phyloP scores from a whole-genome alignment of 2,329 filamentous ascomycete genomes.

The Tolypocladium ophioglossoides region DNA sequence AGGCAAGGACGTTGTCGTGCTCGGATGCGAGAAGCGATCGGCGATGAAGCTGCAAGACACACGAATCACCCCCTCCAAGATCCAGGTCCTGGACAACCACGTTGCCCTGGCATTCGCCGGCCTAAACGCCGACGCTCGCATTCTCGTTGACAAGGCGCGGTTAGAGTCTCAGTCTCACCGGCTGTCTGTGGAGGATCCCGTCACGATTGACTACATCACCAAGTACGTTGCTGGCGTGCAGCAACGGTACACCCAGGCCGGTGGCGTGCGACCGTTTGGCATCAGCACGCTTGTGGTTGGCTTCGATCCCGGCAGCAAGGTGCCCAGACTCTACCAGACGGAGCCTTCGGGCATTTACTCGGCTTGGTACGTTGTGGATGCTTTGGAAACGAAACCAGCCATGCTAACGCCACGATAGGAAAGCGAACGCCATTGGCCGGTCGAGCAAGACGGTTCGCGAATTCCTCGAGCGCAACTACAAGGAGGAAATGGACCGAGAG shows the following conservation, averaged over 20 bases:
- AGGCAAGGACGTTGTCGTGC: conserved; percentile 84
- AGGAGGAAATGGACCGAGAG: conserved; percentile 93
- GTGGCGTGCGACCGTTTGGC: conserved; percentile 95
- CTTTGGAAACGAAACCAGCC: not conserved
- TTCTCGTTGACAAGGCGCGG: conserved; percentile 95
- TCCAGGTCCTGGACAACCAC: conserved; percentile 89
- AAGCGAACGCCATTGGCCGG: conserved; percentile 96
- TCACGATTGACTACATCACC: conserved; percentile 98
- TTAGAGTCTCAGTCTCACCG: conserved; percentile 96
- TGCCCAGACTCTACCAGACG: conserved; percentile 89
- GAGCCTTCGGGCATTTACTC: conserved; percentile 99
- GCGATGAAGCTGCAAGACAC: conserved; percentile 99
- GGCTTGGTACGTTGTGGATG: conserved; percentile 60
- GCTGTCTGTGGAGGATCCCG: conserved; percentile 92
- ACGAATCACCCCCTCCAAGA: conserved; percentile 97
- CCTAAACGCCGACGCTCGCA: conserved; percentile 93
- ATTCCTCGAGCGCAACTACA: conserved; percentile 98
- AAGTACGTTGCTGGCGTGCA: conserved; percentile 98
- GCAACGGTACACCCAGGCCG: conserved; percentile 97
- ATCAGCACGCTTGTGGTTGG: conserved; percentile 97
- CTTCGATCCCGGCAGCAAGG: conserved; percentile 89
- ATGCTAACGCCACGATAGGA: conserved; percentile 46
- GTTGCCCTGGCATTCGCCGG: conserved; percentile 96
- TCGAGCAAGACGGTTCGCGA: conserved; percentile 98
- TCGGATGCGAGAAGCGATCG: conserved; percentile 97